Percentiles rank a stretch among this genome's conserved stretches.
These are phyloP conservation scores for Silene vulgaris DNA, from an alignment of 179 eudicot species.

Conservation along the genomic window DNA sequence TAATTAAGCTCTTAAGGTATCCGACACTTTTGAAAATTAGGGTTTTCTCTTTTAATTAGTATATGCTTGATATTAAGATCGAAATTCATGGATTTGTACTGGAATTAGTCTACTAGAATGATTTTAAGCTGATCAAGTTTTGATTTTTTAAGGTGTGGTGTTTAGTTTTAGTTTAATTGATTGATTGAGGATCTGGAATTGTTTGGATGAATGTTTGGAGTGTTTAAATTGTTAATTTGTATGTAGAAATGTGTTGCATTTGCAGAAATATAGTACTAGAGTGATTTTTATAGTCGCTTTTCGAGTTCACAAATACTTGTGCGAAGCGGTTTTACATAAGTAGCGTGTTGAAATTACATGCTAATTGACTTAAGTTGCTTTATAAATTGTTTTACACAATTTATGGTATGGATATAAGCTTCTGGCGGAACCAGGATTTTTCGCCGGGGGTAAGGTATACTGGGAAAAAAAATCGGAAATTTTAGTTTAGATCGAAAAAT, in stretches of 20 bases:
- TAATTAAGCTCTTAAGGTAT: background rate
- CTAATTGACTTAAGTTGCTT: background rate
- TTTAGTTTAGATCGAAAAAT: too few relatives aligned
- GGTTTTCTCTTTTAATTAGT: slow-evolving; percentile 1
- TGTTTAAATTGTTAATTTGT: background rate
- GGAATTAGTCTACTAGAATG: background rate
- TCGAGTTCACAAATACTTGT: background rate
- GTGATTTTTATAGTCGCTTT: background rate
- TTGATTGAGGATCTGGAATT: background rate
- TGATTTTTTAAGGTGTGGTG: background rate
- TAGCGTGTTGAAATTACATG: background rate
- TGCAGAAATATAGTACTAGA: background rate
- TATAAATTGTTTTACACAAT: background rate
- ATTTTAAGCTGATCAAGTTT: background rate
- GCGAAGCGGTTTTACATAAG: background rate
- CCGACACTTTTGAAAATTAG: slow-evolving; percentile 11
- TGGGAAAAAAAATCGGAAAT: too few relatives aligned
- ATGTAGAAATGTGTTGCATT: background rate
- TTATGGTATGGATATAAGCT: background rate
- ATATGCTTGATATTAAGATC: background rate
- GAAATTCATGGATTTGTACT: background rate
- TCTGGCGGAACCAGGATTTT: background rate
- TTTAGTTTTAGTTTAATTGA: background rate
- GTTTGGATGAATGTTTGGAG: background rate
- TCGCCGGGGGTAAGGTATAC: too few relatives aligned